A percentile compares a stretch with the other conserved stretches of the same genome.
Conservation (phyloP, 176 grass and related monocot genomes). For the Rhynchospora breviuscula region DNA sequence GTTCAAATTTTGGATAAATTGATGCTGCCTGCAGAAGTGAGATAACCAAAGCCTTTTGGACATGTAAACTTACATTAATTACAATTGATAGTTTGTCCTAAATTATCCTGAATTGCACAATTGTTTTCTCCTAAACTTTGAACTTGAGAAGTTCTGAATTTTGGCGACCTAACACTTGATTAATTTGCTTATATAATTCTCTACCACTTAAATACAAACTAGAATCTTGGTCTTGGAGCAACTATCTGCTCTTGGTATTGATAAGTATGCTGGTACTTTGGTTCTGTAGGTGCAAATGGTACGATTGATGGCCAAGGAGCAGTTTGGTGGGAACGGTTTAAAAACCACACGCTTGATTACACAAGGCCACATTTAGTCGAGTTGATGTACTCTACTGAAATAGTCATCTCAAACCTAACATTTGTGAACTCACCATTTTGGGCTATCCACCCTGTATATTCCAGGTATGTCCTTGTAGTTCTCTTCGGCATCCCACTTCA, state of each 20-base stretch:
- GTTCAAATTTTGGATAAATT: neutral
- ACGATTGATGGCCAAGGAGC: slow-evolving; percentile 88
- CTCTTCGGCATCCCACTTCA: slow-evolving; percentile 13
- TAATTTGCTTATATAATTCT: neutral
- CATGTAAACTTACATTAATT: neutral
- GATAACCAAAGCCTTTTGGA: neutral
- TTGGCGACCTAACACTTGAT: neutral
- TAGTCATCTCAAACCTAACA: slow-evolving; percentile 93
- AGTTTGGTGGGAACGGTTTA: slow-evolving; percentile 87
- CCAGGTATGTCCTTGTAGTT: slow-evolving; percentile 56
- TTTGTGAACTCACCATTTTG: slow-evolving; percentile 88
- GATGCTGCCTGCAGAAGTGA: neutral
- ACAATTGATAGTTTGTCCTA: neutral
- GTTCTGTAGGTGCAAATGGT: slow-evolving; percentile 64
- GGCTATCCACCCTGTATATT: slow-evolving; percentile 96
- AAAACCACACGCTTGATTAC: slow-evolving; percentile 59
- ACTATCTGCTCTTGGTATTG: neutral
- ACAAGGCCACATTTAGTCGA: slow-evolving; percentile 89
- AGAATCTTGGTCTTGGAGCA: neutral
- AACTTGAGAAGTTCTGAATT: neutral
- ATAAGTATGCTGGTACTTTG: slow-evolving; percentile 17
- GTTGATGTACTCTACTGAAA: slow-evolving; percentile 67
- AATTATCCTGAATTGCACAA: neutral
- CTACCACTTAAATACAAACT: neutral
- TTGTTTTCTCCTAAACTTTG: neutral